phyloP scores from a whole-genome alignment of 352 stramenopile species.

The Globisporangium iwayamae region DNA sequence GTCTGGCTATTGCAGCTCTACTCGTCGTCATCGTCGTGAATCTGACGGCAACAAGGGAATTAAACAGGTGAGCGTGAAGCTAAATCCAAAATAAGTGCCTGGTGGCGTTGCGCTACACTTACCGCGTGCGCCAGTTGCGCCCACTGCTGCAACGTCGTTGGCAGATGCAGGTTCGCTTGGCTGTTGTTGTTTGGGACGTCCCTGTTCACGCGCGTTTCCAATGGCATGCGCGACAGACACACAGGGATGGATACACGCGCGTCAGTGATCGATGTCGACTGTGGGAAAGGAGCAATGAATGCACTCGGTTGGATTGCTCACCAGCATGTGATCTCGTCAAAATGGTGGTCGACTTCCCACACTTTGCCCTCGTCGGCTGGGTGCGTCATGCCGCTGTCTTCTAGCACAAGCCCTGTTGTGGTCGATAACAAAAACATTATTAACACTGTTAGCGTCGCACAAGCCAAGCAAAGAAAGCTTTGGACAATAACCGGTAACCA shows the following conservation, averaged over 20 bases:
- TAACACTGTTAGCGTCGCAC: not conserved
- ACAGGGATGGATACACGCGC: not conserved
- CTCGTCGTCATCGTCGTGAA: conserved; percentile 9
- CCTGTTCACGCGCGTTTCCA: conserved; percentile 23
- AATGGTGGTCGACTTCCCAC: conserved; percentile 79
- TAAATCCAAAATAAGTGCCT: not conserved
- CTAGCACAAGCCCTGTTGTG: conserved; percentile 50
- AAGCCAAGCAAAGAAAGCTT: too few species aligned
- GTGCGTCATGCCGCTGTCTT: conserved; percentile 58
- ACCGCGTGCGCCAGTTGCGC: conserved; percentile 52
- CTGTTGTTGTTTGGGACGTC: conserved; percentile 54
- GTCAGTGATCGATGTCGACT: not conserved
- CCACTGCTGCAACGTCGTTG: conserved; percentile 53
- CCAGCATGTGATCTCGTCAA: conserved; percentile 67
- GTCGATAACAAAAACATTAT: not conserved
- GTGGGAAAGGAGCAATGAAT: too few species aligned
- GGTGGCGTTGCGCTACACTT: not conserved
- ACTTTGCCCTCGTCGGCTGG: conserved; percentile 56
- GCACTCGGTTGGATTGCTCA: conserved; percentile 19
- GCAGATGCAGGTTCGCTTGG: conserved; percentile 44
- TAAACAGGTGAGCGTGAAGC: not conserved
- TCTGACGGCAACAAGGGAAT: not conserved
- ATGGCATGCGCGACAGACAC: not conserved
- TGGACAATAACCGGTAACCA: not conserved
- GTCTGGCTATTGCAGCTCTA: not conserved